phyloP scores from a whole-genome alignment of 139 green algal species.

The Chlamydomonas incerta region DNA sequence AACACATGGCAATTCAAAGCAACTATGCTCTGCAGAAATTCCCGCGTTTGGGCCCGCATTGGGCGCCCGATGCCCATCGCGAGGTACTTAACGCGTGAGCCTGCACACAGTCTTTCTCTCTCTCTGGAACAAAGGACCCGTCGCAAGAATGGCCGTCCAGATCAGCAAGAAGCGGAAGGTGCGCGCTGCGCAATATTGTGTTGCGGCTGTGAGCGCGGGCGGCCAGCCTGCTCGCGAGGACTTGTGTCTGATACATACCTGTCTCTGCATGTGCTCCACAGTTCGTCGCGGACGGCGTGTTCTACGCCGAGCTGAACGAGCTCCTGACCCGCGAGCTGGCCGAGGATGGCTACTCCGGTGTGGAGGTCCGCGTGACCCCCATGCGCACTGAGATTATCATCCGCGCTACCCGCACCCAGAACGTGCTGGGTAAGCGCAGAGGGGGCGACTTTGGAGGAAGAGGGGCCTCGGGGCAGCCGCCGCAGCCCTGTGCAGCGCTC shows the following conservation, averaged over 20 bases:
- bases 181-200: not conserved
- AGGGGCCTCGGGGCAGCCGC: too few relatives aligned
- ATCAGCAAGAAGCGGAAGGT: slow-evolving; percentile 74
- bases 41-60: too few relatives aligned
- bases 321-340: slow-evolving; percentile 96
- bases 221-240: not conserved
- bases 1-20: too few relatives aligned
- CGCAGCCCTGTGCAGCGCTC: not conserved
- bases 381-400: slow-evolving; percentile 99
- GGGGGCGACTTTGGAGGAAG: not conserved
- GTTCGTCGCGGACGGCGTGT: slow-evolving; percentile 99
- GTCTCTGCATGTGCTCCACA: slow-evolving; percentile 51
- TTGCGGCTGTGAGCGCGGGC: not conserved
- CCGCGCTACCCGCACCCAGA: slow-evolving; percentile 97
- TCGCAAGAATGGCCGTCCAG: slow-evolving; percentile 48
- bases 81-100: not conserved
- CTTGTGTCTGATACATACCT: not conserved
- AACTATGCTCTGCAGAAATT: too few relatives aligned
- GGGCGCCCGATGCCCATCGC: too few relatives aligned
- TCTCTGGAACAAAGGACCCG: not conserved
- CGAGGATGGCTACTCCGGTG: slow-evolving; percentile 98
- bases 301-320: slow-evolving; percentile 99
- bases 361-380: slow-evolving; percentile 98
- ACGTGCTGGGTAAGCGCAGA: slow-evolving; percentile 90
- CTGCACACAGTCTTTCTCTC: not conserved